These are phyloP conservation scores for Thelonectria rubi DNA, from an alignment of 2,329 filamentous ascomycete species.

Conservation along the genomic window DNA sequence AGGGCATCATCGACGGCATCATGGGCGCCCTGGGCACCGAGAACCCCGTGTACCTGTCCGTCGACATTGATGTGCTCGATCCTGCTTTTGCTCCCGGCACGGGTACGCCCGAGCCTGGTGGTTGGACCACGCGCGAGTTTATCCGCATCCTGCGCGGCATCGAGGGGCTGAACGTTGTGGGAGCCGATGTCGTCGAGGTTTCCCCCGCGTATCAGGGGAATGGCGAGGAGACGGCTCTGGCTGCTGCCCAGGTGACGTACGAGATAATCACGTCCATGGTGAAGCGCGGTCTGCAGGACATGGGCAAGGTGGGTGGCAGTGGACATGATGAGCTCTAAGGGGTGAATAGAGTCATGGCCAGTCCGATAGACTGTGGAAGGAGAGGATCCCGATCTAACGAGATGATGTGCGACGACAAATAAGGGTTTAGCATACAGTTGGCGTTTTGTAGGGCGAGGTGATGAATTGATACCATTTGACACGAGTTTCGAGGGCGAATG, in stretches of 20 bases:
- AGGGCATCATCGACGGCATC: constrained; percentile 76
- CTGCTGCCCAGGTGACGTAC: constrained; percentile 84
- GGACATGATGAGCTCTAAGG: constrained; percentile 50
- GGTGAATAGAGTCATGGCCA: not conserved
- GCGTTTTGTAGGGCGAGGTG: not conserved
- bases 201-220: constrained; percentile 83
- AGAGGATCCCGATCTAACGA: not conserved
- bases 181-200: constrained; percentile 88
- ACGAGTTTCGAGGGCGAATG: not conserved
- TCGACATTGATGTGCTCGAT: constrained; percentile 87
- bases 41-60: constrained; percentile 80
- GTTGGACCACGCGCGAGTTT: constrained; percentile 89
- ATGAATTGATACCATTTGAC: constrained; percentile 3
- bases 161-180: constrained; percentile 84
- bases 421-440: not conserved
- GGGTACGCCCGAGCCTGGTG: constrained; percentile 88
- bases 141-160: constrained; percentile 84
- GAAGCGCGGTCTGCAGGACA: constrained; percentile 57
- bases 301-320: constrained; percentile 47
- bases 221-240: constrained; percentile 83
- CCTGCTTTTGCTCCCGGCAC: constrained; percentile 75
- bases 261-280: constrained; percentile 85
- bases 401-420: not conserved
- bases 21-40: constrained; percentile 77
- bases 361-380: not conserved